Base-by-base conservation (phyloP, 495 filamentous ascomycete genomes). In the Talaromyces ruber region DNA sequence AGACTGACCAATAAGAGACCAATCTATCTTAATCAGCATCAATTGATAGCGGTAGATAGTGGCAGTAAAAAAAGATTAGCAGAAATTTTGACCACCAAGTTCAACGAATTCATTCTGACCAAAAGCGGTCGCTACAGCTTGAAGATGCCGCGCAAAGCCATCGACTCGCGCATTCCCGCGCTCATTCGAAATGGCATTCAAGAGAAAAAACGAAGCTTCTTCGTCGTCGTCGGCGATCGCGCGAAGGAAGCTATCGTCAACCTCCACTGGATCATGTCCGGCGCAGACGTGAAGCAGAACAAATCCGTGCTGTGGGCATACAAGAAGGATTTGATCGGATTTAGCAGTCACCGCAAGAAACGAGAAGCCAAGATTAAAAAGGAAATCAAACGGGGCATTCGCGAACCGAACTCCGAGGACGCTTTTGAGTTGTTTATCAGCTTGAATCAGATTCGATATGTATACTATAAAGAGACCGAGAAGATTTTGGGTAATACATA, bases 391-490 rank as follows among this genome's bases (percentile, higher is more conserved):
- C 85, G 92, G 63, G 95, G 95, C 21, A 92, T 92, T 60, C 82
- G 94, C 64, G 95, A 99, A 72, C 84, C 89, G n/a, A 97, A 99
- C 72, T 85, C 87, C 52, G 92, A 97, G 68, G 95, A 98, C 68
- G 90, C 95, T 1, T 99, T 99, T 77, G 95, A 99, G 79, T 82
- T 98, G 64, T 99, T 99, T 77, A 88, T 99, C 71, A 92, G 91
- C 21, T 85, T 97, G 60, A 89, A 97, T 74, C 92, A 97, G 71
- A 96, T 99, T 67, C 90, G 95, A 66, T 99, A 98, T 84, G 90
- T 93, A 43, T 99, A 96, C 82, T 99, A 99, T 80, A 99, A 99
- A 76, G 95, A 99, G 76, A 98, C 95, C n/a, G 95, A 99, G 63
- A 97, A 96, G 79, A 98, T 99, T 70, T 75, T 99, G 43, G 95